Evolutionary conservation across 495 filamentous ascomycete genomes (phyloP).

Genomic region (Rhypophila decipiens): DNA sequence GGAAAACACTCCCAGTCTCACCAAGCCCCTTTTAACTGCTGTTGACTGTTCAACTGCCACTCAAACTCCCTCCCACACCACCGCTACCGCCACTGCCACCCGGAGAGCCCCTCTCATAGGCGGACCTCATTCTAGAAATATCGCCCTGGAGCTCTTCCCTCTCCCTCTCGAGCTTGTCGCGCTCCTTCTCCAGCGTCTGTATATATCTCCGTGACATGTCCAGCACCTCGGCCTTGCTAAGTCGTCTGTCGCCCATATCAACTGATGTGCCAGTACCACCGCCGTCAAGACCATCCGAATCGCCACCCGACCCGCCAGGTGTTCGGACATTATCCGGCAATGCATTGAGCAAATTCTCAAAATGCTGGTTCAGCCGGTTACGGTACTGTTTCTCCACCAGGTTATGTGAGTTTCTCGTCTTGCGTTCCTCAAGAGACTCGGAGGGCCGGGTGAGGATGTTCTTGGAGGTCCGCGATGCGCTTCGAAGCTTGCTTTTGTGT

Average conservation of each 20-base stretch:
- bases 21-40: no score
- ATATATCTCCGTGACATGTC: slow-evolving; percentile 41
- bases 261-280: background rate
- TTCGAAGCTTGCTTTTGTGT: slow-evolving; percentile 24
- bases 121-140: slow-evolving; percentile 21
- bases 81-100: background rate
- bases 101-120: background rate
- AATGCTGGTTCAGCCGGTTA: slow-evolving; percentile 40
- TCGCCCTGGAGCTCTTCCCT: slow-evolving; percentile 25
- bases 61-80: no score
- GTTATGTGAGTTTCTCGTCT: slow-evolving; percentile 39
- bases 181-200: slow-evolving; percentile 30
- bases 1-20: no score
- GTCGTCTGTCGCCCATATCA: slow-evolving; percentile 27
- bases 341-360: slow-evolving; percentile 35
- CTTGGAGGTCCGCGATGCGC: slow-evolving; percentile 36
- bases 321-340: slow-evolving; percentile 33
- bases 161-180: slow-evolving; percentile 28
- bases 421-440: slow-evolving; percentile 30
- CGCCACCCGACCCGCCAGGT: slow-evolving; percentile 17
- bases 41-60: no score
- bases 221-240: slow-evolving; percentile 44
- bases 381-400: slow-evolving; percentile 45
- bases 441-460: slow-evolving; percentile 29
- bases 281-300: background rate